These are phyloP conservation scores for Bretziella fagacearum DNA, from an alignment of 2,329 filamentous ascomycete species.

Conservation along the genomic window DNA sequence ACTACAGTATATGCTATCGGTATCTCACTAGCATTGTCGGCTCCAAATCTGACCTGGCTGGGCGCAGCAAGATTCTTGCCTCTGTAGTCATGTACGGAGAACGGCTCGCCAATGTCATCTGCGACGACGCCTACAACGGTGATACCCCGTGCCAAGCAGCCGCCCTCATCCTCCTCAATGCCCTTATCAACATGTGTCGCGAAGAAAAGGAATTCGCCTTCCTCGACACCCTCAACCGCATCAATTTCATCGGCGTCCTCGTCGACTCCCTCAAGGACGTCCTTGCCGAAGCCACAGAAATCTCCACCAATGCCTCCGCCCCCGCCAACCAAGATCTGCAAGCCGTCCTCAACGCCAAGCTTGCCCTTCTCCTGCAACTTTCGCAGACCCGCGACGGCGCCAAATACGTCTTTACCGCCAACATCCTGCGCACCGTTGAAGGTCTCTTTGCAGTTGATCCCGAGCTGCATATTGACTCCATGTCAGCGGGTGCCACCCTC, in stretches of 20 bases:
- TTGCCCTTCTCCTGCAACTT: constrained; percentile 69
- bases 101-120: constrained; percentile 67
- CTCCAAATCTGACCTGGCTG: constrained; percentile 25
- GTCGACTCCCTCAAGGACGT: constrained; percentile 74
- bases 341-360: constrained; percentile 48
- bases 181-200: constrained; percentile 56
- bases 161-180: constrained; percentile 67
- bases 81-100: constrained; percentile 53
- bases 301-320: constrained; percentile 18
- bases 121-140: constrained; percentile 81
- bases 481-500: constrained; percentile 40
- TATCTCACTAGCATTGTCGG: constrained; percentile 57
- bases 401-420: constrained; percentile 71
- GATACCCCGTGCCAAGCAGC: constrained; percentile 69
- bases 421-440: constrained; percentile 66
- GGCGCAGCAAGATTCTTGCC: constrained; percentile 49
- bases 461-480: constrained; percentile 55
- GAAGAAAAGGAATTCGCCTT: constrained; percentile 57
- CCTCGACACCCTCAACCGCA: constrained; percentile 60
- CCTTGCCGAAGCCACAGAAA: constrained; percentile 41
- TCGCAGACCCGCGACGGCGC: constrained; percentile 74
- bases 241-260: constrained; percentile 82
- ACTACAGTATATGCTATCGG: constrained; percentile 82
- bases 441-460: constrained; percentile 81
- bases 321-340: constrained; percentile 28